Base-by-base conservation (phyloP, 768 basidiomycete species). In the Lactarius evosmus region DNA sequence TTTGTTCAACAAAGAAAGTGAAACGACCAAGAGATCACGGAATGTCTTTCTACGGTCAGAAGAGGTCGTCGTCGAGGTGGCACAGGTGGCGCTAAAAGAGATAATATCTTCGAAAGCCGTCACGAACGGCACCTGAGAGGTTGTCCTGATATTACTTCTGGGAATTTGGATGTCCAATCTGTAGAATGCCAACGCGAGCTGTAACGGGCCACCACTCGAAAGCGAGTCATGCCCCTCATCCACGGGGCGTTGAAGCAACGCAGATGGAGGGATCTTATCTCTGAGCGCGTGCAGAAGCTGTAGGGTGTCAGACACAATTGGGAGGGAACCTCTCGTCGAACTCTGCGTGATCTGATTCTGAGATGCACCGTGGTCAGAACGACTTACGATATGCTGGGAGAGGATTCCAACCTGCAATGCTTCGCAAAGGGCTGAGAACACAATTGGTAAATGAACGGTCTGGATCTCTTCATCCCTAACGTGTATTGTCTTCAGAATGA, bases 381-480 rank as follows among this genome's bases (percentile, higher is more conserved):
- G 19, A 27, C 36, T 7, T 9, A 19, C 1, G 8, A 46, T n/a
- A 44, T 46, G 27, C n/a, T 25, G 54, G 44, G 9, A 27, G 0
- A 52, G 46, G n/a, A 56, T 80, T 74, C 73, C 55, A 53, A 94
- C 93, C 66, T 83, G 76, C 36, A 93, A 66, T 6, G 82, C 70
- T 65, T 92, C 88, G 44, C 88, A 71, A 49, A 92, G 77, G 7
- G 84, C 86, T 2, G 85, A 78, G 62, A 95, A 88, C 16, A 93
- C 78, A 49, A 94, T 74, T 0, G 96, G 95, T 12, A 95, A 75
- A 74, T 96, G 93, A 32, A 94, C 78, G 3, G 78, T 82, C 70
- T 84, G 85, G 29, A 91, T 83, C 71, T 97, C 96, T 65, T 98
- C 94, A 68, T 98, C 96, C 69, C 93, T 91, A 1, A 79, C 72